These are phyloP conservation scores for Phyllosticta citrichinensis DNA, from an alignment of 2,329 filamentous ascomycete species.

Conservation along the genomic window DNA sequence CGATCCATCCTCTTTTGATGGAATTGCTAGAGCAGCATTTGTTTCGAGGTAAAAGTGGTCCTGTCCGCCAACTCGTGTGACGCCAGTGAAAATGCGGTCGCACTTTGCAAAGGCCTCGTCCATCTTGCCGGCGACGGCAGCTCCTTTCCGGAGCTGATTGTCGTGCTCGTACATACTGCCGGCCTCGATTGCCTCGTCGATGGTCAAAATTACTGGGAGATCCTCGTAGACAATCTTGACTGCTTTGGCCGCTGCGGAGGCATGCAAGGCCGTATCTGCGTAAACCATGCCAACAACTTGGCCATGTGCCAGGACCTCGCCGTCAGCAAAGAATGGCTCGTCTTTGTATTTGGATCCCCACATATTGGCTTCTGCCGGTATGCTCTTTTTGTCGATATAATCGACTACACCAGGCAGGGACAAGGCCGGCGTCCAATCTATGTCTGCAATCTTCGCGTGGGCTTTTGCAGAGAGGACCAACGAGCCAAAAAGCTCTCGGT, in stretches of 20 bases:
- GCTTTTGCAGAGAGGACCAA: slow-evolving; percentile 80
- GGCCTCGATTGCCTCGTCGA: slow-evolving; percentile 85
- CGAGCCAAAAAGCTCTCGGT: slow-evolving; percentile 79
- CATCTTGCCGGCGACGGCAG: slow-evolving; percentile 36
- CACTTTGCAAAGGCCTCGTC: slow-evolving; percentile 65
- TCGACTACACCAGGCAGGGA: slow-evolving; percentile 80
- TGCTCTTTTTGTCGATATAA: slow-evolving; percentile 71
- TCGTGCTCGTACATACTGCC: slow-evolving; percentile 77
- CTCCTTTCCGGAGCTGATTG: slow-evolving; percentile 70
- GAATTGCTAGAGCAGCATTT: slow-evolving; percentile 71
- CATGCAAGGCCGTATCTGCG: slow-evolving; percentile 64
- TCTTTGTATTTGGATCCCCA: slow-evolving; percentile 78
- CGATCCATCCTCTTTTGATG: slow-evolving; percentile 81
- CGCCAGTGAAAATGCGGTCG: slow-evolving; percentile 76
- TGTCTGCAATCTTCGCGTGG: slow-evolving; percentile 71
- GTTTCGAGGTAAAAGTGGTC: slow-evolving; percentile 97
- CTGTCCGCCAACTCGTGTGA: slow-evolving; percentile 80
- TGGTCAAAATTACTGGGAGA: slow-evolving; percentile 74
- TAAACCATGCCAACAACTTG: slow-evolving; percentile 86
- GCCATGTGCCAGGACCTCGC: slow-evolving; percentile 74
- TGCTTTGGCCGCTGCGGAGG: slow-evolving; percentile 68
- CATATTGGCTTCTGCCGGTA: slow-evolving; percentile 72
- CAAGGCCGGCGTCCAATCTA: slow-evolving; percentile 65
- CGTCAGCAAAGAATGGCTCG: slow-evolving; percentile 83
- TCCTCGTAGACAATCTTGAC: slow-evolving; percentile 86